Conservation (phyloP, 75 land plant species). For the Cryptomeria japonica region DNA sequence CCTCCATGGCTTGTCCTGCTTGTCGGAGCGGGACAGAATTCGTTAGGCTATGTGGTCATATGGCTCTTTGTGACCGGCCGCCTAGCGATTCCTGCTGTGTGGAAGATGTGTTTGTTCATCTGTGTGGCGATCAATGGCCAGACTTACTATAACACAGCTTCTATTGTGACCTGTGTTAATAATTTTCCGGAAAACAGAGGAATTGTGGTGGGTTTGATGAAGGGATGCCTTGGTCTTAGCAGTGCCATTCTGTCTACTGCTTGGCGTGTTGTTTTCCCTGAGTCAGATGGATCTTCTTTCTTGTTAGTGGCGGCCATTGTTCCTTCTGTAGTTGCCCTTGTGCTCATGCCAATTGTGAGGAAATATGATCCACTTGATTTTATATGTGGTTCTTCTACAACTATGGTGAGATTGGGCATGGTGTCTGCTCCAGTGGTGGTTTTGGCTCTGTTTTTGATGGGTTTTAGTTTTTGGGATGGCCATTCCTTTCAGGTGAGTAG, state of each 20-base stretch:
- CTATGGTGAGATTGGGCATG: background rate
- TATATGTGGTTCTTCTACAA: background rate
- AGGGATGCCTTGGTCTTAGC: conserved; percentile 39
- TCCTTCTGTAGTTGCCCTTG: conserved; percentile 20
- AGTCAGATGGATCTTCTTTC: conserved; percentile 19
- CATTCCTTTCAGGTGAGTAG: background rate
- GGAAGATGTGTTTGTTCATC: conserved; percentile 34
- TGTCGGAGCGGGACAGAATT: conserved; percentile 17
- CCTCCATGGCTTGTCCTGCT: conserved; percentile 31
- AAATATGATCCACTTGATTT: background rate
- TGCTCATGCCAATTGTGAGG: conserved; percentile 8
- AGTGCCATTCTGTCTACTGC: conserved; percentile 30
- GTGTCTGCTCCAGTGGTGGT: background rate
- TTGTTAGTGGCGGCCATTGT: conserved; percentile 19
- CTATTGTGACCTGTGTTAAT: conserved; percentile 29
- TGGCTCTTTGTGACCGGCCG: conserved; percentile 22
- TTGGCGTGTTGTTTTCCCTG: conserved; percentile 13
- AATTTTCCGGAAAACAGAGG: conserved; percentile 32
- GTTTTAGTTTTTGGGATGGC: background rate
- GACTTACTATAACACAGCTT: conserved; percentile 29
- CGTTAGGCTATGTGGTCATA: conserved; percentile 17
- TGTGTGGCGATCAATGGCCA: conserved; percentile 22
- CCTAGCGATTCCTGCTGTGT: conserved; percentile 13
- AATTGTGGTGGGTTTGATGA: conserved; percentile 24
- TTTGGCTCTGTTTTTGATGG: conserved; percentile 1